phyloP scores from a whole-genome alignment of 2,329 filamentous ascomycete species.

The Colletotrichum simmondsii region DNA sequence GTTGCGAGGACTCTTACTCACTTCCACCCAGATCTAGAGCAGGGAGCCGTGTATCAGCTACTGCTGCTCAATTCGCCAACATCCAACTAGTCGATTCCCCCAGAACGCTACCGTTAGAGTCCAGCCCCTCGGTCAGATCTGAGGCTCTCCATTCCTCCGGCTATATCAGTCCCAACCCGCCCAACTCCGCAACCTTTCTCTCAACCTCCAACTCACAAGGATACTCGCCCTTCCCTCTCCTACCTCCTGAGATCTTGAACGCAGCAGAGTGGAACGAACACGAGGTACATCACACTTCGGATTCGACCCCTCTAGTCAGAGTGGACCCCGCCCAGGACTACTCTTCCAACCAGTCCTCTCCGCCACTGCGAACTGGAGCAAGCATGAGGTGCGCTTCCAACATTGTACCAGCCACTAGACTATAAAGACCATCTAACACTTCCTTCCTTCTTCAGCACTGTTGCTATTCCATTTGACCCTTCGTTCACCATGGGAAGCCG shows the following conservation, averaged over 20 bases:
- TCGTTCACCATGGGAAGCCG: slow-evolving; percentile 63
- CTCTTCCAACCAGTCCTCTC: slow-evolving; percentile 35
- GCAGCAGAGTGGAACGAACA: slow-evolving; percentile 45
- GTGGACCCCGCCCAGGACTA: slow-evolving; percentile 46
- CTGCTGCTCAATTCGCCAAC: slow-evolving; percentile 40
- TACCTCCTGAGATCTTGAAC: slow-evolving; percentile 42
- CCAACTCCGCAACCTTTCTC: slow-evolving; percentile 39
- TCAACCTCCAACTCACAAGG: slow-evolving; percentile 38
- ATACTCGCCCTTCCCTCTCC: slow-evolving; percentile 42
- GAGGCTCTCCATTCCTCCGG: slow-evolving; percentile 39
- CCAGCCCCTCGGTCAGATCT: slow-evolving; percentile 38
- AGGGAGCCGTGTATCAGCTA: slow-evolving; percentile 44
- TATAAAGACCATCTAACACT: slow-evolving; percentile 27
- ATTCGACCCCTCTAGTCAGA: slow-evolving; percentile 42
- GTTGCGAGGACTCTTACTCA: slow-evolving; percentile 46
- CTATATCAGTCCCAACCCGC: slow-evolving; percentile 41
- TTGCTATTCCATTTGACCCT: slow-evolving; percentile 63
- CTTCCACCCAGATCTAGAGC: slow-evolving; percentile 46
- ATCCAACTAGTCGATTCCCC: slow-evolving; percentile 41
- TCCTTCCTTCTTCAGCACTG: slow-evolving; percentile 48
- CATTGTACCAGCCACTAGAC: slow-evolving; percentile 35
- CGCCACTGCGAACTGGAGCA: slow-evolving; percentile 37
- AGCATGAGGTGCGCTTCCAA: slow-evolving; percentile 49
- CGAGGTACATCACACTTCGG: slow-evolving; percentile 34
- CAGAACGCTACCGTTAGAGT: slow-evolving; percentile 37